Evolutionary conservation across 768 basidiomycete species (phyloP), one percentile per base, ranked within the genome.

Genomic region (Rhizopogon vulgaris): DNA sequence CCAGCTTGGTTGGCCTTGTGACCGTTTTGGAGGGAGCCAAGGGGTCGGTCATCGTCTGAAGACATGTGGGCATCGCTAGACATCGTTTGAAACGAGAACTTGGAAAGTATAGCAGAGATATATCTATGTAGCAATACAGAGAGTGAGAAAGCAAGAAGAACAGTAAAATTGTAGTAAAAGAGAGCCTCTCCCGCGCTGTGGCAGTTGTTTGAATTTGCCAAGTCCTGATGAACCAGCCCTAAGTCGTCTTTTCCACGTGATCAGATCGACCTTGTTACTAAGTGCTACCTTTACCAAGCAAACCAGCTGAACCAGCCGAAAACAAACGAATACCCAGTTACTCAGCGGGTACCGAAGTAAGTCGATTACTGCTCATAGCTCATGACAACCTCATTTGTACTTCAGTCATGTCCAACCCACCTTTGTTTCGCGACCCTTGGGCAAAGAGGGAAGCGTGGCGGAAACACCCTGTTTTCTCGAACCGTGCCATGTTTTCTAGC

Each of bases 391-490:
- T 34, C 18, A 34, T 34, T 14, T 32, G 30, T 3, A 14, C 22
- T 22, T 22, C 9, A 46, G 45, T 34, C 60, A 87, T 88, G 83
- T 62, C 80, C 48, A 80, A 78, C 56, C 76, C 74, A 50, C 85
- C 84, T n/a, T 73, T 89, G 49, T 94, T 85, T 64, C 85, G 91
- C 69, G 94, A 96, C 67, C 92, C 93, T 47, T 96, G 94, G 94
- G 90, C 90, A 18, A 93, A 88, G 71, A 75, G 84, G 55, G 93
- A 96, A 60, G 90, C 91, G 37, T 96, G 92, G 93, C 79, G 94
- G 62, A 92, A 85, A 67, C 84, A 82, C 62, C 84, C 88, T n/a
- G 81, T 94, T 51, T 96, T 96, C 75, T 79, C 83, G 55, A 87
- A 85, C 59, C 82, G 85, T 38, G 78, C 80, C 60, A 94, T 94